Conservation (phyloP, 129 eudicot species). For the Tagetes erecta region DNA sequence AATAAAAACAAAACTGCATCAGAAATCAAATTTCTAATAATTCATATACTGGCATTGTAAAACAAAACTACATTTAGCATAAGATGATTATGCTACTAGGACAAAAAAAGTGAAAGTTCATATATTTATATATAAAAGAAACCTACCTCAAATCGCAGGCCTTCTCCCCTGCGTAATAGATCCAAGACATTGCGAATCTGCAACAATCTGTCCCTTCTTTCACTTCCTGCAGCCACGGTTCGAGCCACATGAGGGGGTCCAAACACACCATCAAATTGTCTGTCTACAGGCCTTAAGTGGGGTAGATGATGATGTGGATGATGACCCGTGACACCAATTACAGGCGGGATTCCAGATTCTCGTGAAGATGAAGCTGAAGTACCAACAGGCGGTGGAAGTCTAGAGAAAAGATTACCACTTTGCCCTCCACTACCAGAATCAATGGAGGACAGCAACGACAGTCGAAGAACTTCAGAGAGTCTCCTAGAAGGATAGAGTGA, state of each 20-base stretch:
- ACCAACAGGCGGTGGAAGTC: slow-evolving; percentile 40
- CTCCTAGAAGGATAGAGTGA: slow-evolving; percentile 66
- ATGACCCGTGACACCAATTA: slow-evolving; percentile 44
- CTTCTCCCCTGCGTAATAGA: slow-evolving; percentile 90
- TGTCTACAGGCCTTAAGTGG: slow-evolving; percentile 50
- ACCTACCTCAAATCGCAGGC: slow-evolving; percentile 82
- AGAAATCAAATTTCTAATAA: not conserved
- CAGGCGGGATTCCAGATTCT: slow-evolving; percentile 46
- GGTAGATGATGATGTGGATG: slow-evolving; percentile 24
- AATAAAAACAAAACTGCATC: not conserved
- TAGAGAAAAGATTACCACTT: slow-evolving; percentile 29
- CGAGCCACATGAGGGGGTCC: slow-evolving; percentile 59
- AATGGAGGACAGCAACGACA: slow-evolving; percentile 50
- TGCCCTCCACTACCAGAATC: slow-evolving; percentile 42
- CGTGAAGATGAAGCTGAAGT: slow-evolving; percentile 31
- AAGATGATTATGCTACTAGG: too few relatives aligned
- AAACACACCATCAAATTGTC: slow-evolving; percentile 57
- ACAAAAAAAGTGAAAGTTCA: too few relatives aligned
- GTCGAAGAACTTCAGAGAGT: slow-evolving; percentile 62
- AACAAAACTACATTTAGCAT: not conserved
- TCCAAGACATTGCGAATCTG: slow-evolving; percentile 87
- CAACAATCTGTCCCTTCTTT: slow-evolving; percentile 73
- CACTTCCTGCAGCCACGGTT: slow-evolving; percentile 65
- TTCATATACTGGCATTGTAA: too few relatives aligned
- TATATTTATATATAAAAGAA: slow-evolving; percentile 7